These are phyloP conservation scores for Phytophthora europaea DNA, from an alignment of 352 stramenopile genomes.

Conservation along the genomic window DNA sequence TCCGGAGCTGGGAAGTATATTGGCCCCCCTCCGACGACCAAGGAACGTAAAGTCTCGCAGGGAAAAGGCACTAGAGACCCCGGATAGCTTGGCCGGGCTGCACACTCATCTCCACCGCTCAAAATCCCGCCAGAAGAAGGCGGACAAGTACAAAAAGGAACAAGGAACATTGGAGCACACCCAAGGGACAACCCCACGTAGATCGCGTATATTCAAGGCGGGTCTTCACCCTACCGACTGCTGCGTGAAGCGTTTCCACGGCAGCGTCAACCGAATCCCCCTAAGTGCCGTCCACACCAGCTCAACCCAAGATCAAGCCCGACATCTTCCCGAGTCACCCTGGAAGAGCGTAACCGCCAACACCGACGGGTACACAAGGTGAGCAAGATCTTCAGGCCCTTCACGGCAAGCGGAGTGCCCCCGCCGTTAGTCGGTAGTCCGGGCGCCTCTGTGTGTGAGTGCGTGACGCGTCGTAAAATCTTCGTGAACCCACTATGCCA, in stretches of 20 bases:
- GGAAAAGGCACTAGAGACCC: no score
- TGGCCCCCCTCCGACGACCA: no score
- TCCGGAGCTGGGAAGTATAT: no score
- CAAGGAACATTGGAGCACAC: not conserved
- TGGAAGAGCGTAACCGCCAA: constrained; percentile 2
- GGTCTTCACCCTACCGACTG: not conserved
- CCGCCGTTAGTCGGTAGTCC: constrained; percentile 2
- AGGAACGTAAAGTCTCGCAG: no score
- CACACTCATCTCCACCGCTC: not conserved
- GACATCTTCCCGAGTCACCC: constrained; percentile 1
- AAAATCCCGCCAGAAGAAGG: not conserved
- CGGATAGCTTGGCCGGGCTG: no score
- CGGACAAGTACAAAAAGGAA: not conserved
- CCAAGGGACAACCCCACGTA: not conserved
- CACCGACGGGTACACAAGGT: constrained; percentile 1
- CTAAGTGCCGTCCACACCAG: constrained; percentile 1
- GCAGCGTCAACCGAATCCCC: not conserved
- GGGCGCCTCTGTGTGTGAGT: not conserved
- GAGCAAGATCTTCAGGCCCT: constrained; percentile 2
- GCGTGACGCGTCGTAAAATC: not conserved
- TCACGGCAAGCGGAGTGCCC: not conserved
- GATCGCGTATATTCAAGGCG: not conserved
- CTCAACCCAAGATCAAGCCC: not conserved
- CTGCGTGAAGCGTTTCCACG: not conserved
- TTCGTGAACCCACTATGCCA: not conserved